Evolutionary conservation across 257 asterid species (phyloP).

Genomic region (Mitragyna speciosa): DNA sequence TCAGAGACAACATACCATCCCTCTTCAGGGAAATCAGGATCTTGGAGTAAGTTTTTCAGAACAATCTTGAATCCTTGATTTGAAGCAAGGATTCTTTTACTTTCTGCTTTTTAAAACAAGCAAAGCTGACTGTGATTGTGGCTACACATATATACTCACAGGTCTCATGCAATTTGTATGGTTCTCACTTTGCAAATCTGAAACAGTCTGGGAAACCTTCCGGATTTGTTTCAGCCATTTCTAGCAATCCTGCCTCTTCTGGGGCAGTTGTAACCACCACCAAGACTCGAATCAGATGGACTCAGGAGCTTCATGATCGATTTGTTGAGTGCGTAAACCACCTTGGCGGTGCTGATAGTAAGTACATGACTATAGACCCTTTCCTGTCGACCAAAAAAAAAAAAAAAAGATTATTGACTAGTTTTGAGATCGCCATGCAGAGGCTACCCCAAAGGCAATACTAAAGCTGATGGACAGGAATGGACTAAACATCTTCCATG

Average conservation of each 20-base stretch:
- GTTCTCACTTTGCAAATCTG: constrained; percentile 29
- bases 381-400: background rate
- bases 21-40: constrained; percentile 40
- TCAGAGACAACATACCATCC: constrained; percentile 30
- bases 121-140: background rate
- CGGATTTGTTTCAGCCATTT: constrained; percentile 21
- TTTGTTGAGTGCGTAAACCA: constrained; percentile 75
- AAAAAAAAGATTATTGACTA: constrained; percentile 5
- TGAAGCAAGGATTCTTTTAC: background rate
- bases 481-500: constrained; percentile 84
- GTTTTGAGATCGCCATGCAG: constrained; percentile 33
- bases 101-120: background rate
- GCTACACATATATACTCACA: constrained; percentile 15
- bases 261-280: constrained; percentile 34
- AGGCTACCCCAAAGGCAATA: constrained; percentile 93
- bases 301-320: constrained; percentile 80
- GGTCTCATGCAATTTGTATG: constrained; percentile 40
- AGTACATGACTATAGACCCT: constrained; percentile 26
- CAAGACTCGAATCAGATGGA: constrained; percentile 86
- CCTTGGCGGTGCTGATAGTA: constrained; percentile 93
- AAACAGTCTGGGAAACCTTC: constrained; percentile 34
- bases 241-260: constrained; percentile 32
- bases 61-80: background rate
- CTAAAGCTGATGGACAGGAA: constrained; percentile 81
- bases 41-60: constrained; percentile 43